Evolutionary conservation across 2,329 filamentous ascomycete species (phyloP), one percentile per base, ranked within the genome.

Genomic region (Fusarium guadeloupense): DNA sequence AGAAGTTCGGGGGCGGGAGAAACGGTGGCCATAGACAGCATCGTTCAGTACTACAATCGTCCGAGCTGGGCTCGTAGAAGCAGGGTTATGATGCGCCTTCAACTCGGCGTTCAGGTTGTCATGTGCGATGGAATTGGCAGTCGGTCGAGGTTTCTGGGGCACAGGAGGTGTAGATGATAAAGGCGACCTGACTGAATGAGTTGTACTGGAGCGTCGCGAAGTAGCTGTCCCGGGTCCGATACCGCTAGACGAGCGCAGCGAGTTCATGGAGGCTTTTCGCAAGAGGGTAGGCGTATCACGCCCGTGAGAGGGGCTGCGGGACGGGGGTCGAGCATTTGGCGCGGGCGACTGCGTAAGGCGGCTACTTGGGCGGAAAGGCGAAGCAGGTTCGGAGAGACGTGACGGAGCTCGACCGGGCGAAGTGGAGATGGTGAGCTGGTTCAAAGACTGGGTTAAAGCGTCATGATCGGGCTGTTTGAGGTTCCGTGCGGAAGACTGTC

Each of bases 1-100:
- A 19, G 87, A 89, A 1, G 92, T 89, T 67, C 90, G 89, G 5
- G 92, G 92, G 38, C 95, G 85, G 10, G 93, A 92, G 75, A 88
- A 99, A 19, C 93, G 89, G 77, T 99, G 95, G 20, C 94, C 93
- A 73, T 98, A 99, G 76, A 94, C 97, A 47, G 90, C 89, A 77
- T 99, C 95, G 69, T 98, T 93, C 3, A 99, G 79, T 25, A 99
- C 84, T 40, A 98, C 93, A 5, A 96, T 77, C 0, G 92, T 92
- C 57, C 93, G 81, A 10, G 84, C 76, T 28, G 77, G 64, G 21
- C 75, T 71, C 9, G 75, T 74, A 3, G 76, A 73, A 10, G 77
- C 73, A 3, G 71, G 71, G 26, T 78, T 77, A 53, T 88, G 83
- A 68, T 92, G 88, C 7, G 82, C 75, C 14, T 85, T 80, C 26